A percentile compares a stretch with the other conserved stretches of the same genome.
These are phyloP conservation scores for Immersiporthe knoxdaviesiana DNA, from an alignment of 2,329 filamentous ascomycete species.

Conservation along the genomic window DNA sequence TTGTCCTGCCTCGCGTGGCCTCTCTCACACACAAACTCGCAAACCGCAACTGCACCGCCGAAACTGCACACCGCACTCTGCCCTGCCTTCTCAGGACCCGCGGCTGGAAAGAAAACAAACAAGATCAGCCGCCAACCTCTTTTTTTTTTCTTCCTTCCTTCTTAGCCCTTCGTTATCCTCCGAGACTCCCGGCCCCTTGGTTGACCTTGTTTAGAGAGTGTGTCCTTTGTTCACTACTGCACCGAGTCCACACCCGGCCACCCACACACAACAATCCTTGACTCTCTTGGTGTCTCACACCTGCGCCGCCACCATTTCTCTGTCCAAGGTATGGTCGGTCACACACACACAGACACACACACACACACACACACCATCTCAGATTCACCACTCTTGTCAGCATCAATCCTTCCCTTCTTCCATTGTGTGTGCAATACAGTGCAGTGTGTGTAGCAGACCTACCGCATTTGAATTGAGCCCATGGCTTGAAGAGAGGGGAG, in stretches of 20 bases:
- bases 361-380: not conserved
- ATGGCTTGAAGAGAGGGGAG: not conserved
- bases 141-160: too few relatives aligned
- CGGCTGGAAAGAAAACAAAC: not conserved
- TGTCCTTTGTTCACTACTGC: not conserved
- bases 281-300: not conserved
- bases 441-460: too few relatives aligned
- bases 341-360: not conserved
- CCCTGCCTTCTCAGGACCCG: not conserved
- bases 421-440: not conserved
- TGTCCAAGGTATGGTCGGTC: not conserved
- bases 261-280: not conserved
- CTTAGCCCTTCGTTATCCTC: not conserved
- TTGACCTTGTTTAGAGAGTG: not conserved
- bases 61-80: not conserved
- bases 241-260: not conserved
- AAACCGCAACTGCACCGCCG: not conserved
- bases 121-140: slow-evolving; percentile 6
- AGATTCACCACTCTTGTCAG: not conserved
- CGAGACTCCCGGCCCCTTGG: not conserved
- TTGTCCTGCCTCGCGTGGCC: not conserved
- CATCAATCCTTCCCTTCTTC: slow-evolving; percentile 2
- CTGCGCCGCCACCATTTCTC: not conserved
- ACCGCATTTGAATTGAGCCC: not conserved
- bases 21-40: too few relatives aligned